phyloP scores from a whole-genome alignment of 2,329 filamentous ascomycete genomes.

The Fusarium ramigenum region DNA sequence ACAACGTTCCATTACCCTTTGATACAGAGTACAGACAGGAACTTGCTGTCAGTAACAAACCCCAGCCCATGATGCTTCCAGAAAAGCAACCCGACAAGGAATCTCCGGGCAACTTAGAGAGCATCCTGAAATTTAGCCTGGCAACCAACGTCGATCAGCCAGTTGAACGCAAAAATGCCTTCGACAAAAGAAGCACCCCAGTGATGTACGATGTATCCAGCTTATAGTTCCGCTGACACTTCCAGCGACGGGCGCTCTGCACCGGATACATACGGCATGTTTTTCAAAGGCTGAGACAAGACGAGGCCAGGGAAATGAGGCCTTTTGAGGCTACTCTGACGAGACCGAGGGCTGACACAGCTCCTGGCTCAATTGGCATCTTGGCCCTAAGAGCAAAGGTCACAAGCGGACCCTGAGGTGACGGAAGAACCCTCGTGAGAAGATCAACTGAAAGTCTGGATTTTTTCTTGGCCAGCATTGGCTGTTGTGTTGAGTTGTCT shows the following conservation, averaged over 20 bases:
- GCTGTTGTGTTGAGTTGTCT: not conserved
- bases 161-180: not conserved
- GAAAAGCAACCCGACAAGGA: constrained; percentile 7
- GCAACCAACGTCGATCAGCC: constrained; percentile 10
- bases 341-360: constrained; percentile 8
- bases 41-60: not conserved
- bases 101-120: not conserved
- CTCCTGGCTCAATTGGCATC: not conserved
- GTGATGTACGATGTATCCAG: not conserved
- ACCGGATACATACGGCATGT: constrained; percentile 5
- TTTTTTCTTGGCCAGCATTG: not conserved
- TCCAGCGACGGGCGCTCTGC: not conserved
- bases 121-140: not conserved
- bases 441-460: not conserved
- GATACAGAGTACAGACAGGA: not conserved
- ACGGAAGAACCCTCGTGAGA: constrained; percentile 14
- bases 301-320: constrained; percentile 26
- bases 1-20: constrained; percentile 4
- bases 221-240: not conserved
- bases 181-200: not conserved
- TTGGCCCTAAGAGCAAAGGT: constrained; percentile 7
- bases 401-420: constrained; percentile 24
- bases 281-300: not conserved
- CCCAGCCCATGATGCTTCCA: constrained; percentile 8
- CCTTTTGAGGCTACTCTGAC: constrained; percentile 26